A percentile compares a stretch with the other conserved stretches of the same genome.
Evolutionary conservation across 208 protist genomes (phyloP).

Genomic region (Histomonas meleagridis): DNA sequence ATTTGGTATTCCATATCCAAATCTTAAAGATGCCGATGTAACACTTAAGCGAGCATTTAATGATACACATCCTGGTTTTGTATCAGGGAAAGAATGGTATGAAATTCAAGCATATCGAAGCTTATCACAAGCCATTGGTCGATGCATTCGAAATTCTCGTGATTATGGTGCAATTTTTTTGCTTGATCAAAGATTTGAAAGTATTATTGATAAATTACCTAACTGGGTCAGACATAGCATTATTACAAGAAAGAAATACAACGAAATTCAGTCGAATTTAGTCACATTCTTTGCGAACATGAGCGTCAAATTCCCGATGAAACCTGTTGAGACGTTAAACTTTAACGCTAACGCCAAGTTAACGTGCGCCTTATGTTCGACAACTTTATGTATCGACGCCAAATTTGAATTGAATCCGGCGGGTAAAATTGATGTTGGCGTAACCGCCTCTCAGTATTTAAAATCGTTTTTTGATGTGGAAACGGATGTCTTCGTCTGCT

Average conservation of each 20-base stretch:
- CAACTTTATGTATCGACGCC: not conserved
- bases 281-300: not conserved
- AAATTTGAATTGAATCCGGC: not conserved
- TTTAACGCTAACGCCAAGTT: not conserved
- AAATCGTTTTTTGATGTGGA: no score
- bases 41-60: not conserved
- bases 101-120: conserved; percentile 42
- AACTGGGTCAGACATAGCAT: no score
- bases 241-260: no score
- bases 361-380: not conserved
- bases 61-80: not conserved
- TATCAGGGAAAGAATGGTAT: conserved; percentile 48
- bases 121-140: conserved; percentile 50
- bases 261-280: not conserved
- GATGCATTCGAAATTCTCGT: conserved; percentile 48
- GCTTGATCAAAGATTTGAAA: conserved; percentile 43
- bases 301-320: not conserved
- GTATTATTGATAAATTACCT: not conserved
- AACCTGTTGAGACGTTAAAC: not conserved
- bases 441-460: not conserved
- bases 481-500: not conserved
- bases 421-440: not conserved
- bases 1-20: conserved; percentile 27
- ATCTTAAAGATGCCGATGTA: not conserved
- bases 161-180: conserved; percentile 52